These are phyloP conservation scores for Arachnomyces sp. DNA, from an alignment of 2,329 filamentous ascomycete species.

Conservation along the genomic window DNA sequence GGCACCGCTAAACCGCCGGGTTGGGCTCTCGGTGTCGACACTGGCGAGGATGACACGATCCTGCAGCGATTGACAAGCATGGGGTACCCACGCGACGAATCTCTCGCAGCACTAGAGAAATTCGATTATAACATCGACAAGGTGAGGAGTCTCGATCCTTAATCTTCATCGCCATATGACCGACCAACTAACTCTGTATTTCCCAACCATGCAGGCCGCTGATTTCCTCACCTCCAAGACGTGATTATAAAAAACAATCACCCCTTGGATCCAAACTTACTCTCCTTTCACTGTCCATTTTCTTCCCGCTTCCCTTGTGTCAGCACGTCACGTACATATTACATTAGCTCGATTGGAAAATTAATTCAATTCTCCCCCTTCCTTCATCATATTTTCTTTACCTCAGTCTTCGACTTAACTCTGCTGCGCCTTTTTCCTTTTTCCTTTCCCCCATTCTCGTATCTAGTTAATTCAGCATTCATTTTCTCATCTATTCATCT, in stretches of 20 bases:
- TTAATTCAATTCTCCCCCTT: no score
- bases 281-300: no score
- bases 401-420: no score
- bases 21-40: constrained; percentile 63
- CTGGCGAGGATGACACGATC: constrained; percentile 83
- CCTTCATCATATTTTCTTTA: no score
- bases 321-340: no score
- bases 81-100: constrained; percentile 71
- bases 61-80: constrained; percentile 82
- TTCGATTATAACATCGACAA: constrained; percentile 95
- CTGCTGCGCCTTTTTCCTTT: no score
- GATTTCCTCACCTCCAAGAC: constrained; percentile 36
- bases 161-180: constrained; percentile 1
- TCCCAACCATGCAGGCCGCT: constrained; percentile 23
- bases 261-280: no score
- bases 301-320: no score
- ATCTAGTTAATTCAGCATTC: no score
- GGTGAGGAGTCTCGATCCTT: constrained; percentile 46
- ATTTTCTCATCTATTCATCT: no score
- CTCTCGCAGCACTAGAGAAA: constrained; percentile 76
- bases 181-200: constrained; percentile 6
- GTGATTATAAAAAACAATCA: constrained; percentile 13
- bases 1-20: constrained; percentile 40
- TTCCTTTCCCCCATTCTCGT: no score
- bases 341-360: no score